Evolutionary conservation across 139 green algal species (phyloP), one percentile per base, ranked within the genome.

Genomic region (Chlorella vulgaris): DNA sequence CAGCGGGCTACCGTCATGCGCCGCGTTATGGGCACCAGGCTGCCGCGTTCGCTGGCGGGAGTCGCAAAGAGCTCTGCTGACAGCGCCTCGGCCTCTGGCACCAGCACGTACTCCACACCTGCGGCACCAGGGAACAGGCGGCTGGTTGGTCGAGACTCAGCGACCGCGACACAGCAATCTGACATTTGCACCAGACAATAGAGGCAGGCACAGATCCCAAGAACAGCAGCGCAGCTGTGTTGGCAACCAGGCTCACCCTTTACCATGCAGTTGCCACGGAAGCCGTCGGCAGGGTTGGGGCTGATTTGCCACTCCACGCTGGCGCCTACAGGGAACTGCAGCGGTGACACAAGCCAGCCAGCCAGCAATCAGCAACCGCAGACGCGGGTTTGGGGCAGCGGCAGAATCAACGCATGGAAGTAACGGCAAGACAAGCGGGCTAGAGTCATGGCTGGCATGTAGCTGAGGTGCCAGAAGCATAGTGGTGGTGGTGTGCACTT

Each of bases 61-160:
- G 68, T 73, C 18, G 55, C 47, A 39, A 60, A 76, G n/a, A 80
- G 28, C 29, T 51, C 31, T 13, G 69, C 68, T 28, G 61, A 74
- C 3, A 53, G 50, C 7, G 47, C 51, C 36, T 80, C 40, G 43
- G 68, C 66, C 18, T 84, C 80, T 5, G 50, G 39, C 1, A 80
- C 42, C 6, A 84, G 35, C 61, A 71, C 1, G 38, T 84, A 84
- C 42, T 74, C 69, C 3, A 66, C 66, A 0, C 61, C 80, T 84
- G 80, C 73, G 33, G 43, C 21, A 60, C 8, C 7, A 28, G 3
- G 42, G n/a, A 53, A 15, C 42, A 39, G 21, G 31, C 28, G 31
- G 0, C 3, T 7, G 13, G 7, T 50, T 7, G 55, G 60, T 29
- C 7, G 35, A 18, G 33, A 39, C n/a, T n/a, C n/a, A n/a, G n/a